Base-by-base conservation (phyloP, 1,139 yeast species). In the Candida sp. region DNA sequence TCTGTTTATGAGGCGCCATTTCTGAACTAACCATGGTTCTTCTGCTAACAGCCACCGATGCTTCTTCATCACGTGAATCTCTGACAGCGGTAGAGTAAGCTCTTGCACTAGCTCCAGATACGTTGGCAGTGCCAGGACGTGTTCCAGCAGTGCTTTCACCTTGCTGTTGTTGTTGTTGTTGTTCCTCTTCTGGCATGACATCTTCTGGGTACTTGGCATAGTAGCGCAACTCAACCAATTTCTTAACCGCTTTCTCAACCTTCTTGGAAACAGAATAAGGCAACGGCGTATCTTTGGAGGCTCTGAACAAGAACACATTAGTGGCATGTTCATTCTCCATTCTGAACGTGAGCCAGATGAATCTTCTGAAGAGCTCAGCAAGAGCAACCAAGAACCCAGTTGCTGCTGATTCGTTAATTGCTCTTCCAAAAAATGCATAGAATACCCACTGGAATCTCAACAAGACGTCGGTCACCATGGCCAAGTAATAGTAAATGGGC, bases 281-380 rank as follows among this genome's bases (percentile, higher is more conserved):
- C 49, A 94, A 72, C 3, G 96, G 90, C 4, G 91, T 75, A 56
- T 93, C 97, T 54, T 94, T 83, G 4, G 96, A 87, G 0, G 98
- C 98, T 57, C 96, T 80, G 67, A 87, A 90, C 45, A 90, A 73
- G 48, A 83, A 84, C 9, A 92, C 97, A 65, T 94, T 94, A 1
- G 97, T 87, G 44, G 92, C 85, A 69, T 96, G 99, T 69, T 94
- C 98, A 68, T 94, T 94, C 63, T 94, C 99, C 80, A 94, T 89
- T 72, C 99, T 85, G 73, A 94, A 88, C 51, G 89, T 81, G 6
- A 89, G 78, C 99, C 99, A 94, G 23, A 93, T 73, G 57, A 90
- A 87, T 62, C 99, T 78, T 63, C 99, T 78, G 3, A 88, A 28
- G 2, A 91, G 70, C 67, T 94, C 99, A 0, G 96, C 90, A 17